phyloP scores from a whole-genome alignment of 2,329 filamentous ascomycete species.

The Arthrobotrys musiformis region DNA sequence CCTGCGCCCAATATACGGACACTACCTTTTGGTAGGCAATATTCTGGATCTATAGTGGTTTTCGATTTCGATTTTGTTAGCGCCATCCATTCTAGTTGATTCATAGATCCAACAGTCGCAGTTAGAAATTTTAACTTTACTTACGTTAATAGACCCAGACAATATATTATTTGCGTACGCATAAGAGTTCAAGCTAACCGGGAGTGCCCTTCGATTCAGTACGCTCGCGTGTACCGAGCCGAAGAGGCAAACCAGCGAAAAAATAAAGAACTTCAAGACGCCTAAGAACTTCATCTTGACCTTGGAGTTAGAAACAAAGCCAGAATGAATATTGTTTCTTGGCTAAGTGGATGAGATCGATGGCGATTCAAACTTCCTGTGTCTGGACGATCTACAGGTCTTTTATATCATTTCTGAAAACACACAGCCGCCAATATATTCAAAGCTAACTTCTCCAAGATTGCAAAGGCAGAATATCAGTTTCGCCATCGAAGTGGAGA shows the following conservation, averaged over 20 bases:
- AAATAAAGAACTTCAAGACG: constrained; percentile 5
- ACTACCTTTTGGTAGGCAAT: constrained; percentile 59
- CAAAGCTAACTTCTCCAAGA: background rate
- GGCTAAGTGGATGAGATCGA: background rate
- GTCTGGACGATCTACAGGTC: constrained; percentile 20
- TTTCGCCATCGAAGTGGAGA: background rate
- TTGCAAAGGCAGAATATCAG: background rate
- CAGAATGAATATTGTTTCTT: background rate
- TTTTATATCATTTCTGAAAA: constrained; percentile 30
- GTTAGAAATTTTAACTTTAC: background rate
- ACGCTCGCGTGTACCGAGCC: constrained; percentile 29
- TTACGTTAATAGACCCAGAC: constrained; percentile 59
- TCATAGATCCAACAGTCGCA: no score
- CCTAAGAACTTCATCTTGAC: constrained; percentile 26
- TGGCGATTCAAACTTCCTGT: background rate
- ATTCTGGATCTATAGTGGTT: constrained; percentile 58
- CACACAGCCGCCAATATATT: no score
- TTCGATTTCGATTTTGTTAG: background rate
- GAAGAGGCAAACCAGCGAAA: constrained; percentile 24
- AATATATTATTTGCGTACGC: constrained; percentile 58
- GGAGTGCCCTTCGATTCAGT: constrained; percentile 56
- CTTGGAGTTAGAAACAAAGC: background rate
- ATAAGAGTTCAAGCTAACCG: constrained; percentile 58
- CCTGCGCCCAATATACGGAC: constrained; percentile 58
- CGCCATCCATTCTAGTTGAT: background rate